Evolutionary conservation across 2,329 filamentous ascomycete genomes (phyloP).

Genomic region (Coccinonectria pachysandricola): DNA sequence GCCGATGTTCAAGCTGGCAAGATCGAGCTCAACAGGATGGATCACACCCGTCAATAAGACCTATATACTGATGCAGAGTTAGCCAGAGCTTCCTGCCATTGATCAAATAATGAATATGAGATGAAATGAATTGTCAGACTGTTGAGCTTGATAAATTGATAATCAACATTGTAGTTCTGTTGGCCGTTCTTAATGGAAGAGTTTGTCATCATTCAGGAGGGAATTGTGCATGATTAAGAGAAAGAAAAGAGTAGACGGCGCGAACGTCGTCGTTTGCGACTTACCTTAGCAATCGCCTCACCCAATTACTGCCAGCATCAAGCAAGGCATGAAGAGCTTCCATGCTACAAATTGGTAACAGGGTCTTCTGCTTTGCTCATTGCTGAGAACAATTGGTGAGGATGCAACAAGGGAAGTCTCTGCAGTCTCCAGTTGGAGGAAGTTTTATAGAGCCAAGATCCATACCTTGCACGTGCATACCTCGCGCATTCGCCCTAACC

Average conservation of each 20-base stretch:
- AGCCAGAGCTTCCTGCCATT: too few species aligned
- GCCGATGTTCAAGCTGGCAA: conserved; percentile 6
- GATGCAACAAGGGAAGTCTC: neutral
- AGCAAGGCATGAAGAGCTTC: too few species aligned
- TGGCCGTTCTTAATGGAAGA: conserved; percentile 56
- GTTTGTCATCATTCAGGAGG: conserved; percentile 41
- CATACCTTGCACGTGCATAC: conserved; percentile 11
- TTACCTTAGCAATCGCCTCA: neutral
- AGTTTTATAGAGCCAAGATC: too few species aligned
- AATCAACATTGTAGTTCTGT: conserved; percentile 51
- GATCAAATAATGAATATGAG: too few species aligned
- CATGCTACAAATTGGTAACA: too few species aligned
- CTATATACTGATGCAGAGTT: too few species aligned
- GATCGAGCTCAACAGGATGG: conserved; percentile 6
- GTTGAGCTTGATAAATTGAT: conserved; percentile 53
- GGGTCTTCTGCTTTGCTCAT: too few species aligned
- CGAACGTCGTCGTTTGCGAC: conserved; percentile 4
- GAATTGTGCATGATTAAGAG: conserved; percentile 5
- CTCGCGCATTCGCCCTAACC: conserved; percentile 17
- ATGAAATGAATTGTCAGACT: conserved; percentile 38
- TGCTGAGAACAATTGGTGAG: too few species aligned
- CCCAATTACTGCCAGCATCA: too few species aligned
- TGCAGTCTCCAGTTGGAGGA: too few species aligned
- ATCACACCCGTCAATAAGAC: too few species aligned
- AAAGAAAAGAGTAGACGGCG: conserved; percentile 8